phyloP scores from a whole-genome alignment of 179 eudicot species.

The Vitellaria paradoxa region DNA sequence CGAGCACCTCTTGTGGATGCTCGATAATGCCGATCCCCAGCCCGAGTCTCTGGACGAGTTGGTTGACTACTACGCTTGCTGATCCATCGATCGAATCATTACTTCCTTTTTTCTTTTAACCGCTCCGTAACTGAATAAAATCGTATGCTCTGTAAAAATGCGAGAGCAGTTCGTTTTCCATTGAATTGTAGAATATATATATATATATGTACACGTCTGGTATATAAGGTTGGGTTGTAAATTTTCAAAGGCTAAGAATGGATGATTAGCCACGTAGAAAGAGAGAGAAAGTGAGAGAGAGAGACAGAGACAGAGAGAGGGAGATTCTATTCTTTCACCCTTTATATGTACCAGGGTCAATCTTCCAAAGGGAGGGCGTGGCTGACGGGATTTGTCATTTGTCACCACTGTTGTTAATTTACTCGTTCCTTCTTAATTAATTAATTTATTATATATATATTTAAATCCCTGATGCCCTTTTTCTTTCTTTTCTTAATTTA shows the following conservation, averaged over 20 bases:
- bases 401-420: not conserved
- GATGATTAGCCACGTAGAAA: not conserved
- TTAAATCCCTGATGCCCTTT: too few species aligned
- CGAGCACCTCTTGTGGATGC: constrained; percentile 82
- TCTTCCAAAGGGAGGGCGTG: not conserved
- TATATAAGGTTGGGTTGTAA: not conserved
- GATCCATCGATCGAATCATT: not conserved
- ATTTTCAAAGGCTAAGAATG: not conserved
- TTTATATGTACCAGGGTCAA: constrained; percentile 4
- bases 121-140: not conserved
- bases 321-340: too few species aligned
- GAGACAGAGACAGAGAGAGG: not conserved
- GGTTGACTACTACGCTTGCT: constrained; percentile 63
- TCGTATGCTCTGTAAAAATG: too few species aligned
- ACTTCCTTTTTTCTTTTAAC: not conserved
- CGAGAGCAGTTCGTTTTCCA: too few species aligned
- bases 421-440: not conserved
- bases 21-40: constrained; percentile 69
- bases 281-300: not conserved
- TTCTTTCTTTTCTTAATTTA: too few species aligned
- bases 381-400: not conserved
- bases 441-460: too few species aligned
- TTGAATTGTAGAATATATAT: not conserved
- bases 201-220: not conserved
- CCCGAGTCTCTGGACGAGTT: constrained; percentile 65